These are phyloP conservation scores for Blastomyces percursus DNA, from an alignment of 2,329 filamentous ascomycete genomes.

Conservation along the genomic window DNA sequence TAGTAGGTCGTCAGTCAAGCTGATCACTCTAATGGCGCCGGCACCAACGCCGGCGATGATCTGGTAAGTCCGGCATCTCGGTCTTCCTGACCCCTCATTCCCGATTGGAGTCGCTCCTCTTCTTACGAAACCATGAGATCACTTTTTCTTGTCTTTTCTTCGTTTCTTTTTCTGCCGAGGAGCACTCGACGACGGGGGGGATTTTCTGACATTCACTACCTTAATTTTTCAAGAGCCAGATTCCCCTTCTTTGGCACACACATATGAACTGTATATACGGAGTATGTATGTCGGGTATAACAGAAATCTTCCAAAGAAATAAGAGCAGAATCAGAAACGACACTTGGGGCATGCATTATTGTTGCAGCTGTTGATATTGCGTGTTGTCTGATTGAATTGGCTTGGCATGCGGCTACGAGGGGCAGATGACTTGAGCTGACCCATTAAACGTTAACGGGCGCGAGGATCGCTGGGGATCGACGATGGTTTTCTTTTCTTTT, in stretches of 20 bases:
- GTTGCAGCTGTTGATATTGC: no score
- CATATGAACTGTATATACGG: background rate
- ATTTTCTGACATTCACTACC: no score
- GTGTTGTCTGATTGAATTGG: background rate
- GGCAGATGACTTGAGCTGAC: background rate
- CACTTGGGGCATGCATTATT: no score
- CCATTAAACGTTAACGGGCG: background rate
- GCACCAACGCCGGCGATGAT: background rate
- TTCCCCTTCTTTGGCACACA: no score
- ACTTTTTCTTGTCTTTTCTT: background rate
- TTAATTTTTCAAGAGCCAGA: no score
- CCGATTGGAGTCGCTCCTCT: no score
- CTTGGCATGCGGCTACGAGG: background rate
- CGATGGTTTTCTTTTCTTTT: background rate
- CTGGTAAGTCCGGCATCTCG: background rate
- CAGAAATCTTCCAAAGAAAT: background rate
- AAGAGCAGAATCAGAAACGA: no score
- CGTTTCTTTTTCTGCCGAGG: no score
- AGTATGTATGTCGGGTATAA: background rate
- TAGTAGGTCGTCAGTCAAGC: background rate
- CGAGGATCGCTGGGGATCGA: background rate
- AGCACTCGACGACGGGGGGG: no score
- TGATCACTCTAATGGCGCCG: background rate
- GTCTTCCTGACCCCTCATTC: background rate
- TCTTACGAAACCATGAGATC: no score